Percentiles rank a stretch among this genome's conserved stretches.
Conservation (phyloP, 176 grass and related monocot species). For the Carex littledalei region DNA sequence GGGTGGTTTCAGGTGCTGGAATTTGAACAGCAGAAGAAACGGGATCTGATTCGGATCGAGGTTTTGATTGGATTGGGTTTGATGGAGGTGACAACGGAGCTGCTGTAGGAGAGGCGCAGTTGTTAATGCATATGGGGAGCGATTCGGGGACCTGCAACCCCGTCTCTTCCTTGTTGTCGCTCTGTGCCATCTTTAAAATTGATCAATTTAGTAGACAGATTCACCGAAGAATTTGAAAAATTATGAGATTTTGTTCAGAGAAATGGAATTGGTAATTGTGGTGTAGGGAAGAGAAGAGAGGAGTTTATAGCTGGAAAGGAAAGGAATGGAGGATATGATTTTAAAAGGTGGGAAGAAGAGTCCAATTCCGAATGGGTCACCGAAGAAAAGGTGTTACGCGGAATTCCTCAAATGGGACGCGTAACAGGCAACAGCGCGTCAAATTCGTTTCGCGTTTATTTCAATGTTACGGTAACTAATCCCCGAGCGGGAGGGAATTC, state of each 20-base stretch:
- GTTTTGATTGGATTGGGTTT: background rate
- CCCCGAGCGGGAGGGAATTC: no score
- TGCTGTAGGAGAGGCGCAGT: slow-evolving; percentile 37
- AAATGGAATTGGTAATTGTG: background rate
- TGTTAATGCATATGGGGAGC: slow-evolving; percentile 83
- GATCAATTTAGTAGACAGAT: background rate
- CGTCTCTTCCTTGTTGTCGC: slow-evolving; percentile 91
- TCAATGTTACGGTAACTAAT: background rate
- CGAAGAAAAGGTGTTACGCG: slow-evolving; percentile 19
- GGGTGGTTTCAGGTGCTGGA: background rate
- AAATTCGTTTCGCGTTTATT: background rate
- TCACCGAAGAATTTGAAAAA: background rate
- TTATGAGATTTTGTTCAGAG: background rate
- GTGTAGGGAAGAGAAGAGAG: background rate
- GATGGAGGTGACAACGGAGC: background rate
- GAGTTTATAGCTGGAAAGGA: slow-evolving; percentile 27
- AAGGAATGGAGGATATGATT: slow-evolving; percentile 18
- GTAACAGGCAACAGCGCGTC: no score
- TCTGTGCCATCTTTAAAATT: slow-evolving; percentile 56
- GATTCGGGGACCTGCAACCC: slow-evolving; percentile 62
- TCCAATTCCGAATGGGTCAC: slow-evolving; percentile 36
- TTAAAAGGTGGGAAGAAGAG: slow-evolving; percentile 12
- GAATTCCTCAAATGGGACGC: slow-evolving; percentile 23
- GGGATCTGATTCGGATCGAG: slow-evolving; percentile 3
- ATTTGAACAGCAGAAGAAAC: background rate